Percentiles rank a stretch among this genome's conserved stretches.
These are phyloP conservation scores for Pseudohyphozyma bogoriensis DNA, from an alignment of 768 basidiomycete genomes.

Conservation along the genomic window DNA sequence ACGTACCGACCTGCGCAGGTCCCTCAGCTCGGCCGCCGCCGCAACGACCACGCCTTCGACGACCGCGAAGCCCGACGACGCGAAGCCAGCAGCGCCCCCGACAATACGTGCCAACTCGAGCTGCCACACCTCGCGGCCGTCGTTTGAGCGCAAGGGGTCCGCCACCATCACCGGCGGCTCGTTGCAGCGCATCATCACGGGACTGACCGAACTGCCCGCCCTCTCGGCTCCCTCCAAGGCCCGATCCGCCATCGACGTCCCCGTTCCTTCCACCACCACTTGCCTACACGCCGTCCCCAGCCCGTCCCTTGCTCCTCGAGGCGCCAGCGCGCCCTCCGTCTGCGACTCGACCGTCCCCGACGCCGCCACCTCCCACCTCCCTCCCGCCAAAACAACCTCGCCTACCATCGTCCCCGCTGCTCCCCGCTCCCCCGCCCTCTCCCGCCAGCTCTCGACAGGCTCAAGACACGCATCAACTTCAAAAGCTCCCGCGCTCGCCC, in stretches of 20 bases:
- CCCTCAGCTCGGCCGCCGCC: too few species aligned
- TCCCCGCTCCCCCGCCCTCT: background rate
- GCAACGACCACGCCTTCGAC: too few species aligned
- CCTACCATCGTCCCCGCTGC: background rate
- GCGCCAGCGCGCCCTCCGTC: slow-evolving; percentile 9
- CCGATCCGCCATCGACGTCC: slow-evolving; percentile 5
- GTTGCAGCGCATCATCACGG: slow-evolving; percentile 26
- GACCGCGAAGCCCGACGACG: too few species aligned
- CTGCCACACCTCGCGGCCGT: background rate
- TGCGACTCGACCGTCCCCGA: background rate
- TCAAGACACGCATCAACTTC: background rate
- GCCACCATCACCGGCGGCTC: slow-evolving; percentile 19
- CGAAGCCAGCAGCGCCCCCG: too few species aligned
- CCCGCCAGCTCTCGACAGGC: background rate
- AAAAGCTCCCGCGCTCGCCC: slow-evolving; percentile 7
- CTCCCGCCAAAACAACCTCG: too few species aligned
- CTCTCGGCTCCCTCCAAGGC: slow-evolving; percentile 7
- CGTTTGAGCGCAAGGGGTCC: slow-evolving; percentile 15
- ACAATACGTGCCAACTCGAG: too few species aligned
- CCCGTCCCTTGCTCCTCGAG: slow-evolving; percentile 8
- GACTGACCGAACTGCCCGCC: slow-evolving; percentile 13
- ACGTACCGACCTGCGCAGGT: too few species aligned
- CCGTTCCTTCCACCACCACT: background rate
- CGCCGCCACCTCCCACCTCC: background rate
- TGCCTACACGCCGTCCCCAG: background rate